Evolutionary conservation across 768 basidiomycete genomes (phyloP).

Genomic region (Rhizopogon vulgaris): DNA sequence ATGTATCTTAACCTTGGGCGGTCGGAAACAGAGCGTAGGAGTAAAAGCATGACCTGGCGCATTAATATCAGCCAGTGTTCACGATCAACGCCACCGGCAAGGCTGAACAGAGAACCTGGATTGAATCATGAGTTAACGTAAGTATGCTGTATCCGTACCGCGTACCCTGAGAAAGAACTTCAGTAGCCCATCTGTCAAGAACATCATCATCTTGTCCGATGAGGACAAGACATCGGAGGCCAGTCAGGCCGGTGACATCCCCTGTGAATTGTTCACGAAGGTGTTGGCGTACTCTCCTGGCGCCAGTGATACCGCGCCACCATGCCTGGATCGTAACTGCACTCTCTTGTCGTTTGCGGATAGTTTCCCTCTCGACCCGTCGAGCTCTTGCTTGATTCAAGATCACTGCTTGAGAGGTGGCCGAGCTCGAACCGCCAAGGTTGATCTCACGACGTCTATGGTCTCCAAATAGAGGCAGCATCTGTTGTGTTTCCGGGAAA

Average conservation of each 20-base stretch:
- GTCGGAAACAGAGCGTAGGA: conserved; percentile 47
- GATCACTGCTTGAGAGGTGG: conserved; percentile 48
- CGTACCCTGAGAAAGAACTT: conserved; percentile 1
- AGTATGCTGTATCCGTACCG: not conserved
- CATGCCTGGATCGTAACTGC: conserved; percentile 61
- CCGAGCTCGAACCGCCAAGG: conserved; percentile 58
- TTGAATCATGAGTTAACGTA: not conserved
- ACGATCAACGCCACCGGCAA: conserved; percentile 30
- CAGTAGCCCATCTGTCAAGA: conserved; percentile 27
- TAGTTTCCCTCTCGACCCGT: conserved; percentile 51
- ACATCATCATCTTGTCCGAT: conserved; percentile 37
- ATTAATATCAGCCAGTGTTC: conserved; percentile 61
- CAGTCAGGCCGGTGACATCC: conserved; percentile 48
- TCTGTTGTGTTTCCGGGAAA: conserved; percentile 3
- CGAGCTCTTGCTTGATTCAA: conserved; percentile 57
- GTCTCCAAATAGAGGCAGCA: conserved; percentile 44
- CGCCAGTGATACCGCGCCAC: conserved; percentile 54
- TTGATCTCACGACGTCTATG: conserved; percentile 64
- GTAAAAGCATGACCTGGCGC: conserved; percentile 37
- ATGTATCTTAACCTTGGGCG: conserved; percentile 41
- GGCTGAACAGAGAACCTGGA: conserved; percentile 36
- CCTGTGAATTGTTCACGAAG: conserved; percentile 45
- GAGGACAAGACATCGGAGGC: conserved; percentile 60
- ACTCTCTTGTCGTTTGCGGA: conserved; percentile 49
- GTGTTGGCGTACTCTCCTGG: conserved; percentile 33